A percentile compares a stretch with the other conserved stretches of the same genome.
phyloP scores from a whole-genome alignment of 148 eudicot genomes.

The Persicaria maculosa region DNA sequence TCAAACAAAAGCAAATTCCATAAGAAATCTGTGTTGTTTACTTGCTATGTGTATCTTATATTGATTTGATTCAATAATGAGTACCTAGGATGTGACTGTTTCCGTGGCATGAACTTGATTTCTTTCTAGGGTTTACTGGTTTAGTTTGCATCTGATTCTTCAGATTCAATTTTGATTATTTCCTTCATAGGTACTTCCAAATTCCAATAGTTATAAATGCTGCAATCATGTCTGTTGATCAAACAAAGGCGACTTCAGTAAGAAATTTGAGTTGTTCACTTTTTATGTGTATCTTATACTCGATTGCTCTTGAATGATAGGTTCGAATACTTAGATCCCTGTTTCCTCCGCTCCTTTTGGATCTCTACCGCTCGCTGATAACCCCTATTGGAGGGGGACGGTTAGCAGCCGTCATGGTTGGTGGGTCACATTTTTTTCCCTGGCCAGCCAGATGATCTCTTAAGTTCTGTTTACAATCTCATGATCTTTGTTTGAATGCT shows the following conservation, averaged over 20 bases:
- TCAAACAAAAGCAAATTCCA: not conserved
- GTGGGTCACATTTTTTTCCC: constrained; percentile 35
- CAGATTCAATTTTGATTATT: too few species aligned
- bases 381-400: constrained; percentile 73
- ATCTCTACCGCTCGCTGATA: constrained; percentile 60
- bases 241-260: not conserved
- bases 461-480: not conserved
- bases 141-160: too few species aligned
- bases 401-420: constrained; percentile 88
- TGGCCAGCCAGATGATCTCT: not conserved
- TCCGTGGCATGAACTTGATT: too few species aligned
- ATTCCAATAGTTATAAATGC: too few species aligned
- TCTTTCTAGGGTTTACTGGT: too few species aligned
- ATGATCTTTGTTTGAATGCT: constrained; percentile 5
- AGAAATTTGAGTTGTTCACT: not conserved
- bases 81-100: too few species aligned
- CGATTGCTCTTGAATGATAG: constrained; percentile 12
- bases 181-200: too few species aligned
- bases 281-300: not conserved
- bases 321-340: constrained; percentile 62
- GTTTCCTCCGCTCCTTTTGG: constrained; percentile 72
- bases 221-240: not conserved
- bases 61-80: not conserved
- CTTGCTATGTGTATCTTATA: not conserved
- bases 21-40: not conserved